Conservation (phyloP, 805 yeast genomes). For the Spathaspora hagerdaliae region DNA sequence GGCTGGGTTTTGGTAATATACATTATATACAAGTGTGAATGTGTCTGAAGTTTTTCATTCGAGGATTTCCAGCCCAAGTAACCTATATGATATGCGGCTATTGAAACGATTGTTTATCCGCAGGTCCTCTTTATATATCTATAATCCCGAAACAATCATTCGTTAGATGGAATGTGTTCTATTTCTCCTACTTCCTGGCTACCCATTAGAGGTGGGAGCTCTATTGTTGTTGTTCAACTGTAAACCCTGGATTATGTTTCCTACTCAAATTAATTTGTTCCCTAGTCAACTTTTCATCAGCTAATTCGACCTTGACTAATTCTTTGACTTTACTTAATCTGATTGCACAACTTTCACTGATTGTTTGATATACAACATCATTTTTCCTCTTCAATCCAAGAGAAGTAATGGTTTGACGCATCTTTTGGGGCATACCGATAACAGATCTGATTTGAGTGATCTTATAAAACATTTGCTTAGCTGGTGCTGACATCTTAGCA, state of each 20-base stretch:
- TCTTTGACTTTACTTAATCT: constrained; percentile 80
- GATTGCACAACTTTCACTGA: constrained; percentile 80
- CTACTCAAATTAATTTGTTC: constrained; percentile 51
- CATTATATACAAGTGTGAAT: background rate
- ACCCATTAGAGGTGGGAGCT: no score
- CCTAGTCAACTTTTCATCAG: constrained; percentile 49
- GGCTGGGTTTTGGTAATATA: background rate
- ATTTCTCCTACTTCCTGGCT: no score
- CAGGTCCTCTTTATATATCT: no score
- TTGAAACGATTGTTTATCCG: no score
- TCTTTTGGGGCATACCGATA: constrained; percentile 75
- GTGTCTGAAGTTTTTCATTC: background rate
- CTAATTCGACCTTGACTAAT: constrained; percentile 74
- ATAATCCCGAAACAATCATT: no score
- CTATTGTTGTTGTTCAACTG: constrained; percentile 1
- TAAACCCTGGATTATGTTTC: constrained; percentile 64
- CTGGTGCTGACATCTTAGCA: background rate
- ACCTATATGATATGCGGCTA: no score
- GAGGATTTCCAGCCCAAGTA: no score
- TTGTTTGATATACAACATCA: constrained; percentile 65
- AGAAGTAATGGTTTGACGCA: constrained; percentile 59
- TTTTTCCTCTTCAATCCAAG: constrained; percentile 77
- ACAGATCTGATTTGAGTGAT: constrained; percentile 77
- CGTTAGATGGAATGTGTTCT: no score
- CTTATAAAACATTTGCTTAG: constrained; percentile 37